Evolutionary conservation across 371 early-diverging fungal genomes (phyloP).

Genomic region (Amoeboaphelidium protococcarum): DNA sequence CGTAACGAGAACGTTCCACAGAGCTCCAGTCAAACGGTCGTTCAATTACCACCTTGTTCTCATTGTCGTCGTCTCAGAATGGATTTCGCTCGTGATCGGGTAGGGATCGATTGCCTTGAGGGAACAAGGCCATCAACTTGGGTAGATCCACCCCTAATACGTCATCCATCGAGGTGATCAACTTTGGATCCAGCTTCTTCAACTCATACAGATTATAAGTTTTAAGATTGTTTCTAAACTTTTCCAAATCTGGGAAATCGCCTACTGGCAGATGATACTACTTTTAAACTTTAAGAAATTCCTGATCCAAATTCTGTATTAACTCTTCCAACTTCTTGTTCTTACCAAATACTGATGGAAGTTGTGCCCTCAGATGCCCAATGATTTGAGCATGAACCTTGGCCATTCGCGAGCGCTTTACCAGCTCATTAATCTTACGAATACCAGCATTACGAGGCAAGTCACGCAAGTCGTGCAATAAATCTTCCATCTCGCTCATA

Average conservation of each 20-base stretch:
- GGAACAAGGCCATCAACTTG: slow-evolving; percentile 30
- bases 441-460: slow-evolving; percentile 58
- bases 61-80: slow-evolving; percentile 18
- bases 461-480: slow-evolving; percentile 38
- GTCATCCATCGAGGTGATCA: slow-evolving; percentile 3
- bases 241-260: slow-evolving; percentile 11
- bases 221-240: not conserved
- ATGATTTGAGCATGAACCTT: slow-evolving; percentile 52
- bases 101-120: slow-evolving; percentile 19
- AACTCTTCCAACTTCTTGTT: slow-evolving; percentile 38
- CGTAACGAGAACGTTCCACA: slow-evolving; percentile 18
- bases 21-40: slow-evolving; percentile 25
- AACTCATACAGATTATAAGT: not conserved
- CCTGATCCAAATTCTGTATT: slow-evolving; percentile 32
- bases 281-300: slow-evolving; percentile 42
- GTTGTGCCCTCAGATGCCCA: slow-evolving; percentile 39
- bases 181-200: not conserved
- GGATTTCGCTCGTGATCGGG: slow-evolving; percentile 22
- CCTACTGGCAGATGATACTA: slow-evolving; percentile 26
- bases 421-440: slow-evolving; percentile 68
- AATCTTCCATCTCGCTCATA: slow-evolving; percentile 41
- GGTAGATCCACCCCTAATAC: slow-evolving; percentile 31
- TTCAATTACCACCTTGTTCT: no score
- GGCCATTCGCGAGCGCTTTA: slow-evolving; percentile 59
- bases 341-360: slow-evolving; percentile 57